Base-by-base conservation (phyloP, 75 land plant genomes). In the Pinus tabuliformis region DNA sequence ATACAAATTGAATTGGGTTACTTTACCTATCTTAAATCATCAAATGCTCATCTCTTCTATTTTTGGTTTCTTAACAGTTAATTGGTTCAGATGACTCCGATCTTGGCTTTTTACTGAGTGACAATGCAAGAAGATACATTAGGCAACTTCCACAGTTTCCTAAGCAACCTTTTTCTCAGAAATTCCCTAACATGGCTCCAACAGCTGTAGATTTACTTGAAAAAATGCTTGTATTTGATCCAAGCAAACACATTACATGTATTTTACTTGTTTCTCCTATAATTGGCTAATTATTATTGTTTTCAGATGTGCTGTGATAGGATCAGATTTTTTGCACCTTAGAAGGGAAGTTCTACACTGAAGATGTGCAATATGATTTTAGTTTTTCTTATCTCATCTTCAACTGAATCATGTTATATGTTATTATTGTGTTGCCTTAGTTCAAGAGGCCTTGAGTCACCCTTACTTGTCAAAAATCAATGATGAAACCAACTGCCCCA, bases 201-300 rank as follows among this genome's bases (percentile, higher is more conserved):
- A 85, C 73, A 56, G 92, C 89, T 73, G 72, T 90, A 49, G 97
- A 96, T 84, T 91, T 96, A 59, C 78, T 91, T 16, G 97, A 93
- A 76, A 91, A 85, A 79, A 96, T 96, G 97, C 94, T 96, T 49
- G 86, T 90, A 26, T 96, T 96, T 85, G 93, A 96, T 76, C 99
- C 97, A 49, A 83, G 79, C 72, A 86, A 73, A 63, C 90, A 94
- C 12, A 88, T 96, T 16, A 89, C 97, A 81, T 92, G 97, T 93
- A 84, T 33, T 3, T 26, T 45, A 33, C 16, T 21, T 65, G 26
- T 26, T 14, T 57, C 21, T 17, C 6, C 20, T 30, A 22, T 68
- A 68, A 68, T 30, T 49, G n/a, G 54, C n/a, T 68, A 3, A 2
- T 20, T 62, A 26, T 45, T 66, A 36, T 37, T 42, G 6, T 42